Percentiles rank a stretch among this genome's conserved stretches.
These are phyloP conservation scores for Talaromyces nanjingensis DNA, from an alignment of 495 filamentous ascomycete species.

Conservation along the genomic window DNA sequence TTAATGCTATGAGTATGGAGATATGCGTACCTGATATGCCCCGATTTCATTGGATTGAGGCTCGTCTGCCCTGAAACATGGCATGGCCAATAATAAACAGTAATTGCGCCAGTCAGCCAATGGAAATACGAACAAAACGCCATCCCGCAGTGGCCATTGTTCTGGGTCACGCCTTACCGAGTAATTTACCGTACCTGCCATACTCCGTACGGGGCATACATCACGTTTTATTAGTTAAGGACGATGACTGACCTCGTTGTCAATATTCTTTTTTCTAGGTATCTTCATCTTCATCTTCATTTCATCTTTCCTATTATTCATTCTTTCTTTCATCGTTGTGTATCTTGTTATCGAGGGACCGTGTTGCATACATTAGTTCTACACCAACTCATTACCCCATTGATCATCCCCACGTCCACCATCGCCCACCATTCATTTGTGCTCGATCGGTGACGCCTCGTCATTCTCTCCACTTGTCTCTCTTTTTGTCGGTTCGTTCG, in stretches of 20 bases:
- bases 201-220: background rate
- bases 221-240: background rate
- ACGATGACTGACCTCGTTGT: background rate
- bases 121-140: background rate
- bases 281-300: background rate
- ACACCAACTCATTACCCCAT: background rate
- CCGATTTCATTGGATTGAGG: background rate
- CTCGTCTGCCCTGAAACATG: background rate
- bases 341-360: background rate
- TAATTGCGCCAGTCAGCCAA: background rate
- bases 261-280: background rate
- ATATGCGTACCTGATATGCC: too few species aligned
- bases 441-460: background rate
- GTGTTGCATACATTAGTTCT: background rate
- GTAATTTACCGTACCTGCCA: background rate
- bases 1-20: conserved; percentile 16
- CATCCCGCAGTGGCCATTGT: background rate
- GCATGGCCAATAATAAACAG: background rate
- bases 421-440: background rate
- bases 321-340: background rate
- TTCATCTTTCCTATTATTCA: background rate
- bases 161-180: background rate
- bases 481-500: background rate
- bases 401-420: background rate
- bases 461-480: background rate